Base-by-base conservation (phyloP, 2,329 filamentous ascomycete genomes). In the Penicillium sp. region DNA sequence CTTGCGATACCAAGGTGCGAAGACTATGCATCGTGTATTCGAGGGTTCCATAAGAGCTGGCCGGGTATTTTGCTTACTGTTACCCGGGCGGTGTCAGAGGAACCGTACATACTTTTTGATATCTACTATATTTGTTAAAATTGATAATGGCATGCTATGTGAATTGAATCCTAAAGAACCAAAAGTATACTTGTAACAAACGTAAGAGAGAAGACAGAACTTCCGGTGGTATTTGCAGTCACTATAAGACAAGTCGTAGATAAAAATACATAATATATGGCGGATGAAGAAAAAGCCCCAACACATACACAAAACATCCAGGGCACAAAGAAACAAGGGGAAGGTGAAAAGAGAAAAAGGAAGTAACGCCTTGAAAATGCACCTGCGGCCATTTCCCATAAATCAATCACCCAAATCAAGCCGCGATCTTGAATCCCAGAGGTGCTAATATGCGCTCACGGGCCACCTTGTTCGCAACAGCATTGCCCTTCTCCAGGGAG, bases 21-120 rank as follows among this genome's bases (percentile, higher is more conserved):
- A 81, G 77, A 81, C 67, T 63, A 66, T 65, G 68, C n/a, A 65
- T 64, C 59, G 57, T 57, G 32, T n/a, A n/a, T n/a, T n/a, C 31
- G 61, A 68, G 73, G 78, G 77, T 79, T 74, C 79, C 78, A 83
- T 84, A 84, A 85, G 82, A 85, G 76, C 82, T 84, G 82, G 80
- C 81, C 78, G 77, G 73, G 81, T 75, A 80, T 77, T 77, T 75
- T n/a, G n/a, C n/a, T 67, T 69, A 66, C 70, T 69, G 74, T 87
- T 85, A 81, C 80, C 79, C 78, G 79, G 84, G 82, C 84, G 81
- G 86, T 82, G 85, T 90, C 86, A 89, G 85, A 89, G 81, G 84
- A 73, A 79, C 78, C 82, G 75, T 63, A 89, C 85, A 89, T 81
- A 51, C 43, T 48, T 56, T 19, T 1, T 2, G 53, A 45, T 28